Base-by-base conservation (phyloP, 2,329 filamentous ascomycete species). In the Phialemonium atrogriseum region DNA sequence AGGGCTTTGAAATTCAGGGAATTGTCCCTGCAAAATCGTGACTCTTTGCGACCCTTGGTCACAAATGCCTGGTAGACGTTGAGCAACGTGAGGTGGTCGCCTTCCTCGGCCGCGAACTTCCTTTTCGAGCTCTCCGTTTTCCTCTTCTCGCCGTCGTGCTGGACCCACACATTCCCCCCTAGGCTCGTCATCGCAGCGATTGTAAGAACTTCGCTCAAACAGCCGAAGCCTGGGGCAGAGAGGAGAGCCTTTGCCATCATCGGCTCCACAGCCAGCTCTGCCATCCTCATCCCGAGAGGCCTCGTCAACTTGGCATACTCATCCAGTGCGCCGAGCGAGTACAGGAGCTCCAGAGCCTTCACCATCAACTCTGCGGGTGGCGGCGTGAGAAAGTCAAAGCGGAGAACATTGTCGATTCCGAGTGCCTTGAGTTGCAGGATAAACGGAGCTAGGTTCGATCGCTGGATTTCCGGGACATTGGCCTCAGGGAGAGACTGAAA, bases 111-210 rank as follows among this genome's bases (percentile, higher is more conserved):
- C 0, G 89, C 85, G 49, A 96, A 96, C 48, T 82, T 84, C 28
- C 84, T 72, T 27, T 84, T 70, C 17, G 79, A 75, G 13, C 70
- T 77, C 50, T 94, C 86, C 52, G 82, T 74, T 30, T 69, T 66
- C 47, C 82, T 87, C 48, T 81, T 83, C 43, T 84, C 80, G 22
- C 76, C 82, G 15, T 88, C 80, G 44, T 86, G 79, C 19, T 81
- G 72, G 39, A 94, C 76, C 80, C 86, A 96, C 0, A 94, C 70
- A 27, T 74, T 80, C 5, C 85, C 84, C 38, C 88, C 84, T 0
- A 94, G 64, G 40, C 80, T 91, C 20, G 85, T 84, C 89, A 98
- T 96, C 11, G 91, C 88, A 5, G 89, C 86, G 42, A 96, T 94
- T 2, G 80, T 86, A 16, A 96, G 68, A 32, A 96, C 82, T 55